A percentile compares a stretch with the other conserved stretches of the same genome.
Conservation (phyloP, 2,329 filamentous ascomycete species). For the Neonectria sp. region DNA sequence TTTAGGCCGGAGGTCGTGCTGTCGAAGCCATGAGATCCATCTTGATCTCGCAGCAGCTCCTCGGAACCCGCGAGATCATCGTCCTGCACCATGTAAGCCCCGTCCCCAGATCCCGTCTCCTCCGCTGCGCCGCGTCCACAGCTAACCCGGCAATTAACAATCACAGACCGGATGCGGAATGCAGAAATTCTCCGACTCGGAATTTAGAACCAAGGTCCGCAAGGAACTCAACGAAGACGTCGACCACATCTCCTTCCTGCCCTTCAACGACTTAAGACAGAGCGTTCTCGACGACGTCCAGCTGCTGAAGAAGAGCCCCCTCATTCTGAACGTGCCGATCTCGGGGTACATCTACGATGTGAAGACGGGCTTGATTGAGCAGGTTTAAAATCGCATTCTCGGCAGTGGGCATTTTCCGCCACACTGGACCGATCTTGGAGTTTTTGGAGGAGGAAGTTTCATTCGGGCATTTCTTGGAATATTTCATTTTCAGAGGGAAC, state of each 20-base stretch:
- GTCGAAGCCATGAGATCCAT: constrained; percentile 81
- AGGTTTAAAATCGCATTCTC: constrained; percentile 34
- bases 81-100: constrained; percentile 75
- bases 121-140: neutral
- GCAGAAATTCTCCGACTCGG: constrained; percentile 76
- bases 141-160: neutral
- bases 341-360: constrained; percentile 87
- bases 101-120: neutral
- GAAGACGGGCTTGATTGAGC: constrained; percentile 73
- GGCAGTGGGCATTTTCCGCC: neutral
- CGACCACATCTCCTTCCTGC: constrained; percentile 72
- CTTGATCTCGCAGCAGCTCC: constrained; percentile 83
- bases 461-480: neutral
- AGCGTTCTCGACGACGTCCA: constrained; percentile 78
- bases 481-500: neutral
- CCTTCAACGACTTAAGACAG: constrained; percentile 75
- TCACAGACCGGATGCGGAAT: constrained; percentile 67
- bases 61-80: constrained; percentile 82
- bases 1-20: constrained; percentile 70
- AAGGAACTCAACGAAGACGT: constrained; percentile 71
- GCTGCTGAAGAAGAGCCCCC: constrained; percentile 71
- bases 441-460: neutral
- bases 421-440: constrained; percentile 1
- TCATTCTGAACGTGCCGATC: constrained; percentile 74
- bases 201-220: constrained; percentile 69